Evolutionary conservation across 805 yeast genomes (phyloP).

Genomic region (Yarrowia sp.): DNA sequence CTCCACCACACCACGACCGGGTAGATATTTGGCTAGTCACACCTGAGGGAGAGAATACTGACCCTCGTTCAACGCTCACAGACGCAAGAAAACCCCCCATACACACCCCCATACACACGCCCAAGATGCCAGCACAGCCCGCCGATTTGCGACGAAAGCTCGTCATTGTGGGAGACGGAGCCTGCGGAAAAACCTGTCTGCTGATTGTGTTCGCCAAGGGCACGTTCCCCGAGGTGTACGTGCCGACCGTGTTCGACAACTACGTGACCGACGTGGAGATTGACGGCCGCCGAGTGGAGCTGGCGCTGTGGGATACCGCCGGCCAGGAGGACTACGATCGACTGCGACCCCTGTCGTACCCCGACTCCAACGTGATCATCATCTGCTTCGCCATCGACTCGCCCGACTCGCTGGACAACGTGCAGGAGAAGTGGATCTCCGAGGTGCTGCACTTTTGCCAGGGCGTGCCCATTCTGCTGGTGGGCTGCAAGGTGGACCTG

Average conservation of each 20-base stretch:
- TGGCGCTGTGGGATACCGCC: slow-evolving; percentile 98
- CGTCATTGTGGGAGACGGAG: slow-evolving; percentile 97
- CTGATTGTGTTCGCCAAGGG: slow-evolving; percentile 84
- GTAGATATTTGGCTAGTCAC: background rate
- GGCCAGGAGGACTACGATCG: slow-evolving; percentile 98
- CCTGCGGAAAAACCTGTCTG: slow-evolving; percentile 94
- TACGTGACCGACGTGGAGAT: slow-evolving; percentile 96
- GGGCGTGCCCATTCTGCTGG: slow-evolving; percentile 89
- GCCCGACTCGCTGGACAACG: slow-evolving; percentile 91
- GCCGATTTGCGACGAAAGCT: slow-evolving; percentile 58
- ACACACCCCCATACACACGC: background rate
- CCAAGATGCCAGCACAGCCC: slow-evolving; percentile 43
- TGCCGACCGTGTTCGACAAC: slow-evolving; percentile 96
- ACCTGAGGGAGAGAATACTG: background rate
- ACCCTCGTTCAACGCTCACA: background rate
- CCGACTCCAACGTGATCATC: slow-evolving; percentile 88
- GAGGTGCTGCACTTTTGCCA: slow-evolving; percentile 94
- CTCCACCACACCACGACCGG: background rate
- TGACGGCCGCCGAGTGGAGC: slow-evolving; percentile 89
- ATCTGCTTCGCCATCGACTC: slow-evolving; percentile 90
- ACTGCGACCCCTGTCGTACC: slow-evolving; percentile 87
- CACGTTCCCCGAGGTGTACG: slow-evolving; percentile 91
- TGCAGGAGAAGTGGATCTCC: slow-evolving; percentile 93
- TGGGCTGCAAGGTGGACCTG: slow-evolving; percentile 89
- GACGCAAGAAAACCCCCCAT: background rate